Evolutionary conservation across 257 asterid species (phyloP).

Genomic region (Fraxinus quadrangulata): DNA sequence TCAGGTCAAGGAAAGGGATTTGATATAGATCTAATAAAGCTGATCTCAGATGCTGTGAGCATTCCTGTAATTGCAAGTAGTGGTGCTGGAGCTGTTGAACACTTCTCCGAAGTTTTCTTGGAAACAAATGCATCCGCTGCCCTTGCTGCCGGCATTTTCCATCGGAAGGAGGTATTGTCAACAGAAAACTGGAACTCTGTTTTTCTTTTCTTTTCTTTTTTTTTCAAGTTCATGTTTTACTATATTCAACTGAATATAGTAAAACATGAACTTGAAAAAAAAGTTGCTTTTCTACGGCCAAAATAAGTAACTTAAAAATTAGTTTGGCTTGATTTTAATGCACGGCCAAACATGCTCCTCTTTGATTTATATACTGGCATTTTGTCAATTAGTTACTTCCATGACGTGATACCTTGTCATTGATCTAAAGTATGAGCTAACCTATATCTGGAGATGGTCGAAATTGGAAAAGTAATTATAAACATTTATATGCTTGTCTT

Average conservation of each 20-base stretch:
- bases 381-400: no score
- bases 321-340: background rate
- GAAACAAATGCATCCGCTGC: slow-evolving; percentile 97
- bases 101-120: slow-evolving; percentile 82
- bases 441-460: background rate
- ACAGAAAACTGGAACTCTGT: background rate
- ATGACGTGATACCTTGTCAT: no score
- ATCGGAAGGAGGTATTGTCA: slow-evolving; percentile 75
- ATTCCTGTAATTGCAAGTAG: slow-evolving; percentile 97
- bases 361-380: no score
- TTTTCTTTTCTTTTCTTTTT: background rate
- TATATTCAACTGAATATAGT: no score
- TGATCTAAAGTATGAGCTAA: no score
- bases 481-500: background rate
- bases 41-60: slow-evolving; percentile 84
- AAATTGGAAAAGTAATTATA: background rate
- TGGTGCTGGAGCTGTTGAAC: slow-evolving; percentile 88
- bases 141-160: slow-evolving; percentile 98
- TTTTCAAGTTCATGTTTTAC: background rate
- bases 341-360: no score
- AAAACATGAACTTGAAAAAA: no score
- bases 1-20: slow-evolving; percentile 97
- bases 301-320: background rate
- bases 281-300: background rate
- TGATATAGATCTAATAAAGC: slow-evolving; percentile 77